Percentiles rank a stretch among this genome's conserved stretches.
Conservation (phyloP, 352 stramenopile genomes). For the Phytophthora agathidicida region DNA sequence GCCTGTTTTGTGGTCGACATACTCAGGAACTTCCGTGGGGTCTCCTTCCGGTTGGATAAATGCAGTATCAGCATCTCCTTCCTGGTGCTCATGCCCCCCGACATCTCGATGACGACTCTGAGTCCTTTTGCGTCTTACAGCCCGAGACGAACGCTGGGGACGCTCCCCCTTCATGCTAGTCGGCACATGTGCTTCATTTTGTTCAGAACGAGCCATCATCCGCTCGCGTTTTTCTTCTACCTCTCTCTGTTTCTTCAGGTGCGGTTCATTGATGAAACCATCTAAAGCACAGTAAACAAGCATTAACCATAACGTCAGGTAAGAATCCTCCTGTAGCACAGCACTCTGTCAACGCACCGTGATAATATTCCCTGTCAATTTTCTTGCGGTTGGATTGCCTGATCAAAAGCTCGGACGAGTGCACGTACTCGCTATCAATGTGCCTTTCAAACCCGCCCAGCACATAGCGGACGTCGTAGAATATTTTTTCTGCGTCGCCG, state of each 20-base stretch:
- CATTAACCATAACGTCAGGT: neutral
- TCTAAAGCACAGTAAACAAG: constrained; percentile 37
- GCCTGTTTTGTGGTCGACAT: too few relatives aligned
- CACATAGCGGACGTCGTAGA: constrained; percentile 88
- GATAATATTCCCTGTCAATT: constrained; percentile 65
- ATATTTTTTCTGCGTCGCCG: constrained; percentile 37
- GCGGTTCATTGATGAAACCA: constrained; percentile 53
- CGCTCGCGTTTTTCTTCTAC: constrained; percentile 9
- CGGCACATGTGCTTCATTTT: neutral
- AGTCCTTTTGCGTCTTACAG: neutral
- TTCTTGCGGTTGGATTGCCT: constrained; percentile 43
- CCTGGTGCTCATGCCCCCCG: constrained; percentile 69
- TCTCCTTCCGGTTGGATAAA: too few relatives aligned
- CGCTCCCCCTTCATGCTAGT: constrained; percentile 25
- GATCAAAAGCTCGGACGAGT: constrained; percentile 53
- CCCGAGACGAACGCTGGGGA: neutral
- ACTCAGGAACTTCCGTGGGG: too few relatives aligned
- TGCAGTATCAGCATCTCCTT: too few relatives aligned
- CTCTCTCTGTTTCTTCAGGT: constrained; percentile 35
- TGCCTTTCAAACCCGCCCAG: constrained; percentile 78
- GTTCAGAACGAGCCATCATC: constrained; percentile 1
- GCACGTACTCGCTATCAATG: constrained; percentile 71
- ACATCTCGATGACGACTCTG: constrained; percentile 61
- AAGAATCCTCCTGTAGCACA: neutral
- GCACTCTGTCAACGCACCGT: constrained; percentile 37